Base-by-base conservation (phyloP, 2,329 filamentous ascomycete genomes). In the Lojkania enalia region DNA sequence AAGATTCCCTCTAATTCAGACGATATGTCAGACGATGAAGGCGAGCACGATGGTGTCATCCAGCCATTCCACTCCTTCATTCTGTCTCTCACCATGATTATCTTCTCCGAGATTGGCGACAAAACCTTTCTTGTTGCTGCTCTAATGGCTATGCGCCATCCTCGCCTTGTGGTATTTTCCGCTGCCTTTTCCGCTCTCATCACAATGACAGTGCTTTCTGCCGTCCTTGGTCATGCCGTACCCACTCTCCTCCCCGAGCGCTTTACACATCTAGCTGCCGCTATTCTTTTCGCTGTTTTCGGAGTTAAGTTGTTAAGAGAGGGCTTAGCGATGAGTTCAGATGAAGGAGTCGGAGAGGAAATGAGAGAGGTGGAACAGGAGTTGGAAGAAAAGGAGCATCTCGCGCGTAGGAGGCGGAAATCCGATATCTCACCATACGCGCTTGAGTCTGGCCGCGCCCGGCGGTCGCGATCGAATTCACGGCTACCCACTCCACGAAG, bases 61-160 rank as follows among this genome's bases (percentile, higher is more conserved):
- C 86, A 85, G 51, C 88, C 89, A 14, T 76, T 85, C 61, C 92
- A 99, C 70, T 97, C 94, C 3, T 95, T 94, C 63, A 65, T 95
- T 11, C 84, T 97, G 21, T 95, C 94, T 13, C 84, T 96, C 48
- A 92, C 91, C 46, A 99, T 97, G 94, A 99, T 99, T 61, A 77
- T 97, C 51, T 87, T 97, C 60, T 96, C 92, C 35, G 94, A 99
- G 70, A 84, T 99, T 60, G 94, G 94, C 52, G 94, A 99, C 81
- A 99, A 99, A 75, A 99, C 94, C 0, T 99, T 99, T 76, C 80
- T 99, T 32, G 90, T 99, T 16, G 94, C 94, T 5, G 92, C 91
- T 5, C 82, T 99, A 14, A 99, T 99, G 94, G 94, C 94, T 11
- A 99, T 99, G 94, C 94, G 96, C 68, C 92, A 99, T 63, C 87